A percentile compares a stretch with the other conserved stretches of the same genome.
Conservation (phyloP, 495 filamentous ascomycete species). For the Trichocladium uniseriatum region DNA sequence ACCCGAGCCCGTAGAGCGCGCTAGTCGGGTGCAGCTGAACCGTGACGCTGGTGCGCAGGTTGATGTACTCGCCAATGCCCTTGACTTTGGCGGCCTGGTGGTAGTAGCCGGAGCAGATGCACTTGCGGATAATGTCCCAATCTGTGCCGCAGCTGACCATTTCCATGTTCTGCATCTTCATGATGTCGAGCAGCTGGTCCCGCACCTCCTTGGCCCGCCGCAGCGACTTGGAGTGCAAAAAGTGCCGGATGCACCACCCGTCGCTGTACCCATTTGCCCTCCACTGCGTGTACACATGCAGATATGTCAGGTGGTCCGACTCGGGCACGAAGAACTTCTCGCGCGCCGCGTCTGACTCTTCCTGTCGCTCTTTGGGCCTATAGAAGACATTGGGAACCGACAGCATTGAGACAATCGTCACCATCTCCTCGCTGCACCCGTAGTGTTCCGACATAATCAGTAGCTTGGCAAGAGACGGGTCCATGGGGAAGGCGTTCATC, state of each 20-base stretch:
- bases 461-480: constrained; percentile 86
- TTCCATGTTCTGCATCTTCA: constrained; percentile 86
- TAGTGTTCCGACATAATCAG: constrained; percentile 82
- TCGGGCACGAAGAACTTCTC: constrained; percentile 99
- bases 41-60: constrained; percentile 85
- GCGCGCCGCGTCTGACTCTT: constrained; percentile 91
- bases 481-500: constrained; percentile 98
- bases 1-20: constrained; percentile 84
- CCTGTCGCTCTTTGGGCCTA: constrained; percentile 91
- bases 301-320: constrained; percentile 90
- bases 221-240: constrained; percentile 85
- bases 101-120: constrained; percentile 96
- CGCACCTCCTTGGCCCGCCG: constrained; percentile 87
- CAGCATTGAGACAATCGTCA: constrained; percentile 97
- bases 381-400: constrained; percentile 96
- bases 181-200: constrained; percentile 88
- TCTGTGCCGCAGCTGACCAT: constrained; percentile 87
- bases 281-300: constrained; percentile 96
- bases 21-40: constrained; percentile 91
- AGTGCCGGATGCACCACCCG: constrained; percentile 85
- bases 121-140: constrained; percentile 92
- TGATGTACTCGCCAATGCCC: constrained; percentile 95
- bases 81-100: constrained; percentile 97
- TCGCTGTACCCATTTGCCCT: constrained; percentile 83
- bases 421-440: constrained; percentile 92